Evolutionary conservation across 2,329 filamentous ascomycete genomes (phyloP), one percentile per base, ranked within the genome.

Genomic region (Fusarium concolor): DNA sequence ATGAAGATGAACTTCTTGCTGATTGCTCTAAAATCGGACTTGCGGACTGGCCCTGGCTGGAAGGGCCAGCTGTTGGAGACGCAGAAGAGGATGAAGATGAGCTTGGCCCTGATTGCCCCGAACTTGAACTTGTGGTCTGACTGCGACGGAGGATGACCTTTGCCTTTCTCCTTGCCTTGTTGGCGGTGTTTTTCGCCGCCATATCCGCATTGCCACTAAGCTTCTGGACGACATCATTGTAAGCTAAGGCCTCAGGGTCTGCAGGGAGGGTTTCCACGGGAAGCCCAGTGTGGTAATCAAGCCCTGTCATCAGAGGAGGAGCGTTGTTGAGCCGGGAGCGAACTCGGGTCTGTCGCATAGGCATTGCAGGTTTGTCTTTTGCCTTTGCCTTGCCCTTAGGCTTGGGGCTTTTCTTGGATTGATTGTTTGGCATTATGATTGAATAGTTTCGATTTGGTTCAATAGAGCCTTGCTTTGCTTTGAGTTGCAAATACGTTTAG

Each of bases 251-350:
- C 12, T 63, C 65, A 11, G 72, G 69, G 5, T 75, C 70, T 6
- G 28, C 29, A 10, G 54, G 10, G 7, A 72, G 54, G 3, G 59
- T 11, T 35, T 17, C 39, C 6, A 15, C 17, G 14, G 70, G 50
- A 3, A 58, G 24, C 10, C 60, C 62, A 17, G 59, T 62, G 11
- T 33, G 56, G 14, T 56, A 14, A 18, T 68, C 66, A 29, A 76
- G 66, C 8, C 72, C 70, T 14, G 28, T 37, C 74, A 76, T 73
- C 10, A 75, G 60, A 2, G 61, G 65, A 33, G 74, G 61, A 29
- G 73, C 64, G 41, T 64, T 46, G 3, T 26, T 35, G n/a, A 75
- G 67, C 22, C 33, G 53, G 4, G 74, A 68, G 24, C 74, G 71
- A 38, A 55, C 49, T 17, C 73, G 70, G 15, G 73, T 75, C 15